A percentile compares a stretch with the other conserved stretches of the same genome.
Conservation (phyloP, 2,329 filamentous ascomycete species). For the Talaromyces amestolkiae region DNA sequence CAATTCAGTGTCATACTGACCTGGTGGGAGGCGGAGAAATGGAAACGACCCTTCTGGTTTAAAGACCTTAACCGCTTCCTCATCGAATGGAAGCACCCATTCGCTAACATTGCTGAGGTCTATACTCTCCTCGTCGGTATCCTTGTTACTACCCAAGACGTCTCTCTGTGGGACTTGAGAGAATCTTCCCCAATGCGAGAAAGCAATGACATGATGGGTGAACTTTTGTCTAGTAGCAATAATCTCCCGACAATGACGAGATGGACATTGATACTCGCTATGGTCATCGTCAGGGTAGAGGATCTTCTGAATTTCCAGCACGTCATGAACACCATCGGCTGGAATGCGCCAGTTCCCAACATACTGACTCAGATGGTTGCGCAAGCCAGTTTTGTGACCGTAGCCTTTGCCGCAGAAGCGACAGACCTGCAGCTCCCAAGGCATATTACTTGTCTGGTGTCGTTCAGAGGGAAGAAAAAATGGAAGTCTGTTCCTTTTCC, state of each 20-base stretch:
- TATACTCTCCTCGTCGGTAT: neutral
- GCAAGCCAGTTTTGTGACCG: slow-evolving; percentile 17
- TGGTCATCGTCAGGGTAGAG: neutral
- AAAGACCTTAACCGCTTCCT: neutral
- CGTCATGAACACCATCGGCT: slow-evolving; percentile 23
- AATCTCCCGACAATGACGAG: neutral
- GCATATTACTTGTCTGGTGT: slow-evolving; percentile 2
- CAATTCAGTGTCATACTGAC: neutral
- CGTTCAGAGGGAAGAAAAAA: neutral
- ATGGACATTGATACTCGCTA: slow-evolving; percentile 1
- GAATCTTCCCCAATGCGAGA: neutral
- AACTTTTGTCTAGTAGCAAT: neutral
- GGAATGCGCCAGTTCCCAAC: slow-evolving; percentile 18
- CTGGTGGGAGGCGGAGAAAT: slow-evolving; percentile 4
- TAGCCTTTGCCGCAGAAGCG: slow-evolving; percentile 22
- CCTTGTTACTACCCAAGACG: neutral
- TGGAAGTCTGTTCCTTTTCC: neutral
- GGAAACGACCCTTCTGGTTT: neutral
- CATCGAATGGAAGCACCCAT: neutral
- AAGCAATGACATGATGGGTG: neutral
- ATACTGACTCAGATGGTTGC: slow-evolving; percentile 19
- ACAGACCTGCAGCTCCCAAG: slow-evolving; percentile 16
- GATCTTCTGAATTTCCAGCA: slow-evolving; percentile 18
- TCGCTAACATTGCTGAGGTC: neutral
- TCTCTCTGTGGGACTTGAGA: neutral